Conservation (phyloP, 139 green algal species). For the Coelastrella sp. region DNA sequence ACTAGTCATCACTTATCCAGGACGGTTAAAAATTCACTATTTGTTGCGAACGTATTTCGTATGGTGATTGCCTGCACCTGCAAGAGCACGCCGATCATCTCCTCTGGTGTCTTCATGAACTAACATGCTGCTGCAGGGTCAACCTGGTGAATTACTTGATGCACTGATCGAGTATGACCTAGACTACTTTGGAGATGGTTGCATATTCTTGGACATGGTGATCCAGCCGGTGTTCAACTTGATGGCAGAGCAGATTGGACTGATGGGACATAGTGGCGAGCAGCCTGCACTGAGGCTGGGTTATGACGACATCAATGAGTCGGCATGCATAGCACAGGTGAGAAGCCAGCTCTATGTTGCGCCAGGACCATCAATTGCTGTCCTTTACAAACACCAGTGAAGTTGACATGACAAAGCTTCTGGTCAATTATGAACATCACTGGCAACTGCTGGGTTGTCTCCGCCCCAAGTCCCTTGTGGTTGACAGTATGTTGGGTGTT, state of each 20-base stretch:
- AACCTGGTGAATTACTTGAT: neutral
- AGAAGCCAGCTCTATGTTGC: neutral
- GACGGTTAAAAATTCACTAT: too few relatives aligned
- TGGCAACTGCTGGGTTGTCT: too few relatives aligned
- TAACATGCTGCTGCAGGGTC: neutral
- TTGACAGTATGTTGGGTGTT: neutral
- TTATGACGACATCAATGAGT: slow-evolving; percentile 85
- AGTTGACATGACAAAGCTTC: too few relatives aligned
- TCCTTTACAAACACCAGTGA: too few relatives aligned
- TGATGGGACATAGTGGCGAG: slow-evolving; percentile 44
- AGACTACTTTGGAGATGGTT: slow-evolving; percentile 31
- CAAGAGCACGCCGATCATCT: too few relatives aligned
- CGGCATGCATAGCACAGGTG: slow-evolving; percentile 31
- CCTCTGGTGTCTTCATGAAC: neutral
- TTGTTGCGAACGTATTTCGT: too few relatives aligned
- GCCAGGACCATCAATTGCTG: too few relatives aligned
- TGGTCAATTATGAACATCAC: too few relatives aligned
- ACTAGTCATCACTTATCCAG: too few relatives aligned
- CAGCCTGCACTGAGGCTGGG: slow-evolving; percentile 61
- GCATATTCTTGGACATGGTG: slow-evolving; percentile 41
- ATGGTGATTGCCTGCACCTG: too few relatives aligned
- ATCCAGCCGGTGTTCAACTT: slow-evolving; percentile 71
- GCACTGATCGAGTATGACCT: neutral
- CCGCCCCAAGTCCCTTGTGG: too few relatives aligned
- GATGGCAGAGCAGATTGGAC: slow-evolving; percentile 61